These are phyloP conservation scores for Tolypocladium paradoxum DNA, from an alignment of 2,329 filamentous ascomycete genomes.

Conservation along the genomic window DNA sequence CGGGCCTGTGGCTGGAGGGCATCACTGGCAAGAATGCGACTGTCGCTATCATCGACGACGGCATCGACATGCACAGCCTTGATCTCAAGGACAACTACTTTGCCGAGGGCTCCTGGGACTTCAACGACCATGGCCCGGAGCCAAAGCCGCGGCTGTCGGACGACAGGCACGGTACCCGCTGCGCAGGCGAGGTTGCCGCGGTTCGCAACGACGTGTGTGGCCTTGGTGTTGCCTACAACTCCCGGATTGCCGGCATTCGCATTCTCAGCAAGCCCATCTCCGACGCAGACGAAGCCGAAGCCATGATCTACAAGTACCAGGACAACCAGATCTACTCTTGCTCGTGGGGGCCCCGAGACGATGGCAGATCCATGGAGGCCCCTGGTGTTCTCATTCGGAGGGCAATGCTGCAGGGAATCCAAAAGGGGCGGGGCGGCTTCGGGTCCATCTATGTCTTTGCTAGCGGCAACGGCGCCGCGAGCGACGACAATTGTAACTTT, in stretches of 20 bases:
- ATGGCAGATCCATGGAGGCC: constrained; percentile 87
- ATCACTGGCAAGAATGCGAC: constrained; percentile 83
- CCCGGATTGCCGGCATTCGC: constrained; percentile 80
- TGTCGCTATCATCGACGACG: constrained; percentile 92
- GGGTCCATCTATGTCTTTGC: constrained; percentile 96
- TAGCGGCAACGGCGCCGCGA: constrained; percentile 76
- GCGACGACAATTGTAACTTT: constrained; percentile 96
- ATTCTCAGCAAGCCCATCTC: constrained; percentile 86
- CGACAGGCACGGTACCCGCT: constrained; percentile 85
- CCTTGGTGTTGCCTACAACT: constrained; percentile 89
- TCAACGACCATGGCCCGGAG: constrained; percentile 73
- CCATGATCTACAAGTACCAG: constrained; percentile 86
- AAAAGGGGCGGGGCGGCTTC: constrained; percentile 71
- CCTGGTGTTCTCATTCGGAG: constrained; percentile 79
- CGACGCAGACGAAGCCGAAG: constrained; percentile 83
- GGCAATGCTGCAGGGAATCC: constrained; percentile 86
- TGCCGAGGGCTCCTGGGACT: constrained; percentile 85
- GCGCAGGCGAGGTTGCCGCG: constrained; percentile 87
- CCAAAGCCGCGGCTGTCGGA: constrained; percentile 75
- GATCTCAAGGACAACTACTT: constrained; percentile 94
- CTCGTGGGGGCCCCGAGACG: constrained; percentile 94
- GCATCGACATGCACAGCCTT: constrained; percentile 87
- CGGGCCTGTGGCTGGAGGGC: constrained; percentile 79
- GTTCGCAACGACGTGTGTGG: constrained; percentile 90
- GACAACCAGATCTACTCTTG: constrained; percentile 97